These are phyloP conservation scores for Pelargonium myrrhifolium DNA, from an alignment of 441 rosid species.

Conservation along the genomic window DNA sequence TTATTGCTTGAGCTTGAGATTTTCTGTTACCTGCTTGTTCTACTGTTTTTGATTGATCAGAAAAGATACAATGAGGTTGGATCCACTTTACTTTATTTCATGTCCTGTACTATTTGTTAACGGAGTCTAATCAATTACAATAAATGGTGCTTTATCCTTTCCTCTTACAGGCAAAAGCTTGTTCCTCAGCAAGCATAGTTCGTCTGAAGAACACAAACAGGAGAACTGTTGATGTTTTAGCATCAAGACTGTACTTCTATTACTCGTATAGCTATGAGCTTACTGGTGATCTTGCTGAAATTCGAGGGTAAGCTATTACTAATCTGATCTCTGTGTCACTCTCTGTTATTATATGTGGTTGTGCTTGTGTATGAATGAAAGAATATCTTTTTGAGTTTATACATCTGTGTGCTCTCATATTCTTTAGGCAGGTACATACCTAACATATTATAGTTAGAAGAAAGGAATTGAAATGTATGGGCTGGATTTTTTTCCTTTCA, in stretches of 20 bases:
- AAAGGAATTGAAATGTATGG: neutral
- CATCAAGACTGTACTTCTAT: slow-evolving; percentile 61
- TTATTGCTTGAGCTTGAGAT: slow-evolving; percentile 47
- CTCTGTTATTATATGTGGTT: slow-evolving; percentile 13
- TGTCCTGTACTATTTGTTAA: neutral
- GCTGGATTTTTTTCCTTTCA: neutral
- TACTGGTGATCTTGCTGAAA: slow-evolving; percentile 62
- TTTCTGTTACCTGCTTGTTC: slow-evolving; percentile 43
- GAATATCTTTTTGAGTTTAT: neutral
- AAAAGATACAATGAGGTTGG: slow-evolving; percentile 33
- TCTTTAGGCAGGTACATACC: neutral
- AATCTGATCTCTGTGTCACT: slow-evolving; percentile 1
- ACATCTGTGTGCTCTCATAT: neutral
- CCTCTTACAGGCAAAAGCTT: slow-evolving; percentile 29
- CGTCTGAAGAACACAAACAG: slow-evolving; percentile 52
- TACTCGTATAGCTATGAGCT: slow-evolving; percentile 69
- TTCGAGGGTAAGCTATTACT: slow-evolving; percentile 45
- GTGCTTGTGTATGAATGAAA: neutral
- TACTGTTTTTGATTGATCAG: slow-evolving; percentile 54
- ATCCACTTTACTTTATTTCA: neutral
- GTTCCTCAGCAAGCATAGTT: slow-evolving; percentile 57
- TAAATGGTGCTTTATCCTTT: neutral
- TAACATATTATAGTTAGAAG: neutral
- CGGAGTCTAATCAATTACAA: neutral
- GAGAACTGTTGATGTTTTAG: slow-evolving; percentile 67